Percentiles rank a stretch among this genome's conserved stretches.
These are phyloP conservation scores for Irpex sp. DNA, from an alignment of 1,284 basidiomycete species.

Conservation along the genomic window DNA sequence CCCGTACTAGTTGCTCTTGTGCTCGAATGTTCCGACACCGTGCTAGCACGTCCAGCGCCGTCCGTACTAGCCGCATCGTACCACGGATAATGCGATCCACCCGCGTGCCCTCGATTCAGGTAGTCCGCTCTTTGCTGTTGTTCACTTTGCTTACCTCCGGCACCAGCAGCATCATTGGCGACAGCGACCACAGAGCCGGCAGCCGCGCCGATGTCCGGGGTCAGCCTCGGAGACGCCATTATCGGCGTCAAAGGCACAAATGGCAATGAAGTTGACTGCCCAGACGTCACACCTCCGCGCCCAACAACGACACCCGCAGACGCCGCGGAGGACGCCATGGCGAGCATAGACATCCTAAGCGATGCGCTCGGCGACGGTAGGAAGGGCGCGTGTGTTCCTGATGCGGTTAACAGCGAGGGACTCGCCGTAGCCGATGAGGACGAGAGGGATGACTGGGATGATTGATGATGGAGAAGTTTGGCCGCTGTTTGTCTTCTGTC, in stretches of 20 bases:
- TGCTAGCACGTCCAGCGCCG: no score
- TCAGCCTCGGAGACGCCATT: slow-evolving; percentile 50
- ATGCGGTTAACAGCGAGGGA: not conserved
- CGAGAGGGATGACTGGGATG: slow-evolving; percentile 1
- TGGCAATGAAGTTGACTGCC: no score
- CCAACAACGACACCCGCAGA: not conserved
- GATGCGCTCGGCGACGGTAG: slow-evolving; percentile 7
- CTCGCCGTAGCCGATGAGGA: not conserved
- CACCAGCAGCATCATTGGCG: not conserved
- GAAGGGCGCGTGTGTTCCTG: slow-evolving; percentile 9
- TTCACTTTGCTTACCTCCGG: not conserved
- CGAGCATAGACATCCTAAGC: not conserved
- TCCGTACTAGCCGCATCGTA: not conserved
- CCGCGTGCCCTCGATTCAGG: not conserved
- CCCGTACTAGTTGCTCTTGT: not conserved
- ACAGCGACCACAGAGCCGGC: slow-evolving; percentile 2
- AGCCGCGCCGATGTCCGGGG: slow-evolving; percentile 30
- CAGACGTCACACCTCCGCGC: slow-evolving; percentile 21
- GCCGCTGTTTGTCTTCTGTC: slow-evolving; percentile 16
- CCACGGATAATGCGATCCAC: not conserved
- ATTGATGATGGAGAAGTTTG: slow-evolving; percentile 3
- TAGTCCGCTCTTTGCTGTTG: not conserved
- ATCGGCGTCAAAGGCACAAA: slow-evolving; percentile 51
- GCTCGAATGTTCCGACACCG: no score
- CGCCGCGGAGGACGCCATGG: slow-evolving; percentile 10